These are phyloP conservation scores for Penicillium expansum DNA, from an alignment of 2,329 filamentous ascomycete genomes.

Conservation along the genomic window DNA sequence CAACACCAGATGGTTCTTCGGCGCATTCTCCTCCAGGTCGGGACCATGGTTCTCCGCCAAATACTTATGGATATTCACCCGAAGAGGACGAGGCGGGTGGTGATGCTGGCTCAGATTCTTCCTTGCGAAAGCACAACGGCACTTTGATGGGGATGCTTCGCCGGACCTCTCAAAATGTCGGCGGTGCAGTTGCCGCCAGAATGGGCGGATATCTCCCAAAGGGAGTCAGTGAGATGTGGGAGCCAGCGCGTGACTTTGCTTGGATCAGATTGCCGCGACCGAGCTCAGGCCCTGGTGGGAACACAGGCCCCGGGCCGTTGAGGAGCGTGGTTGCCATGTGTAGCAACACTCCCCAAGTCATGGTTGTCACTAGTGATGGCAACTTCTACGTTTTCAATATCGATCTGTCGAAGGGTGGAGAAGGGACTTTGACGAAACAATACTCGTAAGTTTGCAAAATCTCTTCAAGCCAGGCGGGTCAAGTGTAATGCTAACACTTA, in stretches of 20 bases:
- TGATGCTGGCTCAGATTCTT: constrained; percentile 35
- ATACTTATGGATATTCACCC: constrained; percentile 26
- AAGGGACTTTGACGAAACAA: constrained; percentile 86
- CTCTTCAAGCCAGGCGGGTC: no score
- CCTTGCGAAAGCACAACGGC: constrained; percentile 57
- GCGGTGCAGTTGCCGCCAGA: constrained; percentile 80
- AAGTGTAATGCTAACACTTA: constrained; percentile 13
- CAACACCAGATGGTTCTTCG: constrained; percentile 28
- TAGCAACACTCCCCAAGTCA: constrained; percentile 88
- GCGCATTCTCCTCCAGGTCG: constrained; percentile 26
- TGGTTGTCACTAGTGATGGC: constrained; percentile 96
- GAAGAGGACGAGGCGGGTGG: constrained; percentile 33
- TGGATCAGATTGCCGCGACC: constrained; percentile 86
- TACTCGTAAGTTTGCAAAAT: constrained; percentile 70
- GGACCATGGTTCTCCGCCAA: constrained; percentile 28
- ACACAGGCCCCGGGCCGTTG: constrained; percentile 55
- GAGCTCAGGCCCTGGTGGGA: constrained; percentile 37
- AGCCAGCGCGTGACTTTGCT: constrained; percentile 89
- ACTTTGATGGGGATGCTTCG: constrained; percentile 87
- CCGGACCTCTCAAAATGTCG: constrained; percentile 92
- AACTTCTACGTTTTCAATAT: constrained; percentile 94
- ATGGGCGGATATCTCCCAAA: constrained; percentile 89
- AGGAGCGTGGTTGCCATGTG: constrained; percentile 97
- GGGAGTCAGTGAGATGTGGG: constrained; percentile 97
- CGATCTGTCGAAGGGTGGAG: constrained; percentile 89